Percentiles rank a stretch among this genome's conserved stretches.
Conservation (phyloP, 2,329 filamentous ascomycete species). For the Scopulariopsis brevicaulis region DNA sequence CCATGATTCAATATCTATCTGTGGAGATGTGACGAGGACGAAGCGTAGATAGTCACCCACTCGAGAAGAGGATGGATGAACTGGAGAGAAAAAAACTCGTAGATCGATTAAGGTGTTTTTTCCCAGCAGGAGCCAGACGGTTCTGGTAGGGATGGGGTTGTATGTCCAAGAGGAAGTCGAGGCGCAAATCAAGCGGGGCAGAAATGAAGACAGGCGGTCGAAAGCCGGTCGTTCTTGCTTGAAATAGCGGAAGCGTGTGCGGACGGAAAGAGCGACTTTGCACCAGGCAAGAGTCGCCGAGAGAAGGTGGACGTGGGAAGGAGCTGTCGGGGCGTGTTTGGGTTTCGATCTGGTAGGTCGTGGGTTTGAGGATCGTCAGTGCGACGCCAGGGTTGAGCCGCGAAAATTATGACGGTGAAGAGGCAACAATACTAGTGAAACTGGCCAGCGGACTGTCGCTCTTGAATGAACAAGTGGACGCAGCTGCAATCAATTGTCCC, state of each 20-base stretch:
- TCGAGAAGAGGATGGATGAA: neutral
- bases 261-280: constrained; percentile 1
- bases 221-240: neutral
- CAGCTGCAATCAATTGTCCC: neutral
- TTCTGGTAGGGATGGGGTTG: neutral
- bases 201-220: neutral
- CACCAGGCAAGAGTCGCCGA: constrained; percentile 5
- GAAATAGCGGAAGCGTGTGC: neutral
- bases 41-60: neutral
- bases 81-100: neutral
- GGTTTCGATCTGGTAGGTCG: neutral
- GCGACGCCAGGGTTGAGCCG: neutral
- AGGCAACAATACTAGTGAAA: neutral
- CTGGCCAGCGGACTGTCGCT: neutral
- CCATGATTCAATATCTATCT: constrained; percentile 15
- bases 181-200: neutral
- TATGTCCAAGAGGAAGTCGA: neutral
- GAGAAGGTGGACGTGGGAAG: neutral
- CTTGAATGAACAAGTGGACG: neutral
- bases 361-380: neutral
- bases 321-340: neutral
- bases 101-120: neutral
- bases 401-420: neutral
- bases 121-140: neutral
- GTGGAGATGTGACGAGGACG: neutral